Evolutionary conservation across 1,139 yeast genomes (phyloP), one percentile per base, ranked within the genome.

Genomic region (Zygoascus meyerae): DNA sequence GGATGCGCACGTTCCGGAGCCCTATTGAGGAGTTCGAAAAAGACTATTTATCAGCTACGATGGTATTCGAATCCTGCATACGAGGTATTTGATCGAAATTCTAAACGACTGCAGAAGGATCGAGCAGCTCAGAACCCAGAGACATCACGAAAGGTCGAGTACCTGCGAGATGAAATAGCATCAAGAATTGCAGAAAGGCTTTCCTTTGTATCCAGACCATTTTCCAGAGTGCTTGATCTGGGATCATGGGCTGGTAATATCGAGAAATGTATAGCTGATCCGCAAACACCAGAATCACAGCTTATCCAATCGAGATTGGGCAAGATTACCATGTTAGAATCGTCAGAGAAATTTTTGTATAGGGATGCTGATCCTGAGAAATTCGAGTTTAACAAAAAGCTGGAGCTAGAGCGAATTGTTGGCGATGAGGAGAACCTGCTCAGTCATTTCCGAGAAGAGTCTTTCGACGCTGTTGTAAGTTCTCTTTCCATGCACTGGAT

Each of bases 401-500:
- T 83, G 47, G 61, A 73, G 34, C 61, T 73, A n/a, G 67, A 79
- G 44, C 64, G 74, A 34, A 57, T 74, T 1, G 79, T 76, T 9
- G 78, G 76, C 1, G 94, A 86, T 59, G 95, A 86, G 59, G 95
- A 86, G 62, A 42, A 48, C 21, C 42, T 62, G 34, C 47, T 42
- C 7, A 40, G 40, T n/a, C 38, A 31, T 14, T 51, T 57, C 14
- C 45, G 50, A 29, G 48, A 57, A 1, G 54, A 77, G 50, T 68
- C 74, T 34, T 84, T 73, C 57, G 94, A 86, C 63, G 85, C 89
- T 1, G 84, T 86, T 1, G 62, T 86, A 3, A 82, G 92, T 1
- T 85, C 84, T 59, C 66, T 86, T 58, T 77, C 86, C 29, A 62
- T 86, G 62, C 95, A 86, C 62, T 86, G 95, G 95, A 80, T 86